phyloP scores from a whole-genome alignment of 257 asterid genomes.

The Plantago elongata region DNA sequence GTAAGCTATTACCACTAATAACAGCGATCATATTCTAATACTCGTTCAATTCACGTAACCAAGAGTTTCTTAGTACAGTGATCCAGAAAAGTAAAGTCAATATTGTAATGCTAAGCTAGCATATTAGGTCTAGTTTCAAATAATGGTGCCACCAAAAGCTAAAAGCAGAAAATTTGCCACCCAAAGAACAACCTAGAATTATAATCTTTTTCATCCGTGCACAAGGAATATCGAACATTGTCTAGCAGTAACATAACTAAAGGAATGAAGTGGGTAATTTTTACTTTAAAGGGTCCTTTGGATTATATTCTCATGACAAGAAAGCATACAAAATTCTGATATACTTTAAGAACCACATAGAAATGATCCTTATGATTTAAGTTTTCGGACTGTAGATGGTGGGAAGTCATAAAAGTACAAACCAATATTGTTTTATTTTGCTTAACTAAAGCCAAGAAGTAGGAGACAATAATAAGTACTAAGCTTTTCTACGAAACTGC shows the following conservation, averaged over 20 bases:
- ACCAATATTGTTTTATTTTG: not conserved
- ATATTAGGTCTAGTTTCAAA: not conserved
- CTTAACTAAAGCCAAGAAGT: not conserved
- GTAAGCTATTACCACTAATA: too few species aligned
- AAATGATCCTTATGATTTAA: too few species aligned
- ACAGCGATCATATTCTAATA: too few species aligned
- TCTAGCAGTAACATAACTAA: not conserved
- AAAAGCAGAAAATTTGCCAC: conserved; percentile 13
- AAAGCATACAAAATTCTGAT: too few species aligned
- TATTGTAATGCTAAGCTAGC: not conserved
- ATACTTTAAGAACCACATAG: too few species aligned
- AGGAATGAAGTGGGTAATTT: not conserved
- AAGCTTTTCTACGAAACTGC: not conserved
- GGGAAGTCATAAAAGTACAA: too few species aligned
- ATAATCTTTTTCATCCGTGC: conserved; percentile 10
- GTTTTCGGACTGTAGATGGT: too few species aligned
- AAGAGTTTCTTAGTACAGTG: not conserved
- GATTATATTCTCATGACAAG: too few species aligned
- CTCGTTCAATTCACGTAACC: too few species aligned
- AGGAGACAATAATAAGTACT: conserved; percentile 1
- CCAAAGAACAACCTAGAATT: conserved; percentile 11
- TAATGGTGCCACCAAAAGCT: not conserved
- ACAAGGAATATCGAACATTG: conserved; percentile 9
- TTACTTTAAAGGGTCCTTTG: conserved; percentile 1
- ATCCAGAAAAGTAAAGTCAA: conserved; percentile 11